phyloP scores from a whole-genome alignment of 495 filamentous ascomycete species.

The Alectoria sarmentosa region DNA sequence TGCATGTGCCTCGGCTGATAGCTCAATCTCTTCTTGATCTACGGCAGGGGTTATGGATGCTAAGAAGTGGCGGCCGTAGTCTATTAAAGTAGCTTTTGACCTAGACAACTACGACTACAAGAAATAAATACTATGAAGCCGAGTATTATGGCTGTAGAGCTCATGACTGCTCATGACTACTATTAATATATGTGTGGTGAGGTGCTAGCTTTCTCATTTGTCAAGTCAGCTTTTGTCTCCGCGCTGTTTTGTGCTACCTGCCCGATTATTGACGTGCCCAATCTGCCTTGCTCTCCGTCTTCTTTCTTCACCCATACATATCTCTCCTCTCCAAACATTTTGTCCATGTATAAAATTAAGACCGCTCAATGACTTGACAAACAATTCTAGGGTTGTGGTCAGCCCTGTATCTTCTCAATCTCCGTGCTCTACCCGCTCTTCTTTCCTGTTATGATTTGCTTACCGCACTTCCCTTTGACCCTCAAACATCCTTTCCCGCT shows the following conservation, averaged over 20 bases:
- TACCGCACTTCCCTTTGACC: background rate
- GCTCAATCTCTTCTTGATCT: background rate
- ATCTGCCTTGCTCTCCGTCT: background rate
- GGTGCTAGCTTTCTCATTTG: background rate
- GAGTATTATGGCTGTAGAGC: background rate
- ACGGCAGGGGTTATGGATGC: background rate
- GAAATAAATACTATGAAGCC: background rate
- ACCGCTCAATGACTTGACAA: background rate
- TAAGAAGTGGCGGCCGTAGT: background rate
- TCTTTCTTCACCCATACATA: background rate
- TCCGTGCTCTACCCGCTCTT: background rate
- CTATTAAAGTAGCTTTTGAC: background rate
- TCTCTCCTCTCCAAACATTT: background rate
- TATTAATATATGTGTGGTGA: background rate
- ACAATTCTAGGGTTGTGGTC: background rate
- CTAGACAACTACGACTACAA: background rate
- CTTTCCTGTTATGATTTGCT: background rate
- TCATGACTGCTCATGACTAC: too few species aligned
- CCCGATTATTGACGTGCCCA: too few species aligned
- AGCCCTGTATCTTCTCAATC: background rate
- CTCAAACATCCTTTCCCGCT: background rate
- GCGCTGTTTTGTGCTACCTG: background rate
- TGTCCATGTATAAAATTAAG: background rate
- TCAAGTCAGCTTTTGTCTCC: background rate
- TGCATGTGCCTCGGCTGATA: too few species aligned